Evolutionary conservation across 352 stramenopile species (phyloP).

Genomic region (Phytophthora brassicae): DNA sequence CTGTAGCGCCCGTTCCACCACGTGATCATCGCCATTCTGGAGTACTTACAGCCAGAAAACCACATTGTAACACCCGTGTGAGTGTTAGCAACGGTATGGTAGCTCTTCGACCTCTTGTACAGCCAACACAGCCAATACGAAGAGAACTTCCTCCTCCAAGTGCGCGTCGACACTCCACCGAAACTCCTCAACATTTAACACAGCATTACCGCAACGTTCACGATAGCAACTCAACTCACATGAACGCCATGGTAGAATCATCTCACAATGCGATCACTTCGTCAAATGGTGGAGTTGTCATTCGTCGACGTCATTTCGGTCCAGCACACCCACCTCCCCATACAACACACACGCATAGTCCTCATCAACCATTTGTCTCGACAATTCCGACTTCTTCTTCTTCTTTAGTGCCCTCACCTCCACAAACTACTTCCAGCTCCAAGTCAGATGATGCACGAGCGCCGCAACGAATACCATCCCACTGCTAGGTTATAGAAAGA

Average conservation of each 20-base stretch:
- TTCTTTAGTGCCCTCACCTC: not conserved
- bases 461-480: constrained; percentile 17
- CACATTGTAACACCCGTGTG: constrained; percentile 20
- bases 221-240: constrained; percentile 5
- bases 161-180: constrained; percentile 15
- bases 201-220: constrained; percentile 6
- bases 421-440: not conserved
- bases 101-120: constrained; percentile 27
- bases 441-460: constrained; percentile 36
- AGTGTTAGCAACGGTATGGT: constrained; percentile 27
- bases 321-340: not conserved
- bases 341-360: constrained; percentile 8
- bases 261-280: constrained; percentile 19
- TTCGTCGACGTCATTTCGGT: constrained; percentile 26
- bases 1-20: constrained; percentile 26
- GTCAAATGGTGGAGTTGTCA: constrained; percentile 24
- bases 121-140: constrained; percentile 23
- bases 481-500: constrained; percentile 12
- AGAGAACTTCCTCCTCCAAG: constrained; percentile 22
- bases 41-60: constrained; percentile 16
- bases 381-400: constrained; percentile 1
- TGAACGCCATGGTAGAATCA: constrained; percentile 4
- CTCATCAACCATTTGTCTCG: constrained; percentile 11
- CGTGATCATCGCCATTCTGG: constrained; percentile 26
- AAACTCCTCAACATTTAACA: constrained; percentile 8